Evolutionary conservation across 139 green algal species (phyloP).

Genomic region (Zygnema cylindricum): DNA sequence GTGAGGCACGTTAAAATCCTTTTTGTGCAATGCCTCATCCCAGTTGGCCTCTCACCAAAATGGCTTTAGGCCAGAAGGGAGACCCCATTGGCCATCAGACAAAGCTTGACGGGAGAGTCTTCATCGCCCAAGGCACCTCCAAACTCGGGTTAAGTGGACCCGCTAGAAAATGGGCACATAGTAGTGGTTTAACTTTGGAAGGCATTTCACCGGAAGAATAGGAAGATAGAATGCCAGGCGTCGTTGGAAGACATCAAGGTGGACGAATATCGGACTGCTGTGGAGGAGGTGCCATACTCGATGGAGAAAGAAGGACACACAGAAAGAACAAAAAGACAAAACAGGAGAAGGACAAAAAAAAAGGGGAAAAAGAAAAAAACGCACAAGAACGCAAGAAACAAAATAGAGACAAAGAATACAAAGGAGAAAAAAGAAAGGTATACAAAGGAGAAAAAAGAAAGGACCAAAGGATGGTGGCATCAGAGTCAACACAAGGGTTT

Average conservation of each 20-base stretch:
- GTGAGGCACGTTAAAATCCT: no score
- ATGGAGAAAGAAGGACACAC: slow-evolving; percentile 21
- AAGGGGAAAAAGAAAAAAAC: slow-evolving; percentile 53
- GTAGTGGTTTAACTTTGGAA: no score
- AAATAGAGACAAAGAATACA: slow-evolving; percentile 49
- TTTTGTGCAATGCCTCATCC: no score
- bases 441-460: slow-evolving; percentile 43
- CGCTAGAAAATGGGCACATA: no score
- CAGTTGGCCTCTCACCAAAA: no score
- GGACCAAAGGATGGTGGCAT: slow-evolving; percentile 10
- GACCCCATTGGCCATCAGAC: no score
- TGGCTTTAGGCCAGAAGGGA: no score
- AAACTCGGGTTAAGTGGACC: no score
- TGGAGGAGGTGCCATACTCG: neutral
- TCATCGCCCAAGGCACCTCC: no score
- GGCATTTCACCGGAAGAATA: neutral
- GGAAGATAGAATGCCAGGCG: neutral
- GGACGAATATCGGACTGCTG: neutral
- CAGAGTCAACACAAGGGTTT: no score
- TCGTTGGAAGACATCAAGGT: no score
- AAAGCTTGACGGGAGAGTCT: no score
- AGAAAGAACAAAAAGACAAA: slow-evolving; percentile 37
- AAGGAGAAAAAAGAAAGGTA: slow-evolving; percentile 51
- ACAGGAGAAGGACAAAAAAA: slow-evolving; percentile 41
- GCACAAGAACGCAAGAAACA: slow-evolving; percentile 48